Conservation (phyloP, 257 asterid species). For the Pogostemon cablin region DNA sequence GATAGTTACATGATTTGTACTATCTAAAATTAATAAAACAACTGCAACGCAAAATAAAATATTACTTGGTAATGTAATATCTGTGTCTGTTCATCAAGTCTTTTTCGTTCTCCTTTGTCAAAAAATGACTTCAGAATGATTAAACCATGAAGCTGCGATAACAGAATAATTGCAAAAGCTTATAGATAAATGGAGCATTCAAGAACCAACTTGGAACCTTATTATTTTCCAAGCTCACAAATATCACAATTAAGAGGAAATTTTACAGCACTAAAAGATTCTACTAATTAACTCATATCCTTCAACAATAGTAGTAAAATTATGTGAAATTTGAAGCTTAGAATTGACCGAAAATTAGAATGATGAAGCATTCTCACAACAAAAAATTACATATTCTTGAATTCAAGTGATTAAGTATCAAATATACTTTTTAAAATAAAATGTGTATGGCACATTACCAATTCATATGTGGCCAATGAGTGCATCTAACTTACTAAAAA, state of each 20-base stretch:
- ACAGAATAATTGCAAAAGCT: not conserved
- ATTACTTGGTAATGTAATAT: too few relatives aligned
- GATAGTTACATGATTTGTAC: too few relatives aligned
- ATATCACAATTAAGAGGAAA: not conserved
- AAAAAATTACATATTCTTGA: not conserved
- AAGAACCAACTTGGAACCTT: not conserved
- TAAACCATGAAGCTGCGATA: not conserved
- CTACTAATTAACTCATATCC: not conserved
- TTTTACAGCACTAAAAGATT: not conserved
- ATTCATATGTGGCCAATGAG: too few relatives aligned
- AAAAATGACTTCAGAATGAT: not conserved
- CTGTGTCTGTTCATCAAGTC: too few relatives aligned
- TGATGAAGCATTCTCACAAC: constrained; percentile 1
- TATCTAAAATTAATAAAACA: too few relatives aligned
- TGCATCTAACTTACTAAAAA: too few relatives aligned
- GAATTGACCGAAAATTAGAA: not conserved
- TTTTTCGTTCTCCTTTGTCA: too few relatives aligned
- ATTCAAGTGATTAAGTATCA: not conserved
- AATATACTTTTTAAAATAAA: not conserved
- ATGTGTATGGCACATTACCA: too few relatives aligned
- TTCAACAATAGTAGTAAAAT: not conserved
- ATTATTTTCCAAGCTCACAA: not conserved
- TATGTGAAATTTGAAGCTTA: constrained; percentile 12
- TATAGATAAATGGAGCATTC: not conserved
- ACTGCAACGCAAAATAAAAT: too few relatives aligned